These are phyloP conservation scores for Penicilliopsis zonata DNA, from an alignment of 495 filamentous ascomycete genomes.

Conservation along the genomic window DNA sequence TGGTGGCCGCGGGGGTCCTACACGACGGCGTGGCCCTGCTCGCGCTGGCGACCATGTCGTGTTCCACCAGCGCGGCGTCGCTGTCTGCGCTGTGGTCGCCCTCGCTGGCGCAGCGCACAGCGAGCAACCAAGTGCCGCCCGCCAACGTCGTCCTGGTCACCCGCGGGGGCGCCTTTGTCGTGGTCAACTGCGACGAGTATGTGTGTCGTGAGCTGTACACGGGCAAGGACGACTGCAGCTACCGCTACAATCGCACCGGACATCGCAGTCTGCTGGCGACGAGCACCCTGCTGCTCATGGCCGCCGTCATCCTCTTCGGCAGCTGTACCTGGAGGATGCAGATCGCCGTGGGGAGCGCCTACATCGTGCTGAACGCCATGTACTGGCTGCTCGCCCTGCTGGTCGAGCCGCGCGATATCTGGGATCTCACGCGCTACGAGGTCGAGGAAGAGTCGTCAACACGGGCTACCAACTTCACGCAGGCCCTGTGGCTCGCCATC, in stretches of 20 bases:
- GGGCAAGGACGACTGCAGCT: constrained; percentile 42
- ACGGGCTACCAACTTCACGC: constrained; percentile 25
- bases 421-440: constrained; percentile 28
- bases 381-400: constrained; percentile 45
- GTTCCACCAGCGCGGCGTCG: background rate
- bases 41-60: constrained; percentile 1
- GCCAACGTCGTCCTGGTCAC: constrained; percentile 49
- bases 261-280: constrained; percentile 38
- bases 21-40: constrained; percentile 30
- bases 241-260: constrained; percentile 21
- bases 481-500: constrained; percentile 45
- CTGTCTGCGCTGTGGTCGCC: background rate
- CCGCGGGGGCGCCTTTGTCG: constrained; percentile 44
- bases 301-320: constrained; percentile 42
- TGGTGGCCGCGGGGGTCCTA: constrained; percentile 24
- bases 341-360: constrained; percentile 39
- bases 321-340: constrained; percentile 47
- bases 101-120: background rate
- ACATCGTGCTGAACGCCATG: constrained; percentile 42
- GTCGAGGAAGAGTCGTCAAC: constrained; percentile 2
- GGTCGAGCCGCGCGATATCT: constrained; percentile 28
- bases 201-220: constrained; percentile 50
- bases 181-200: constrained; percentile 49
- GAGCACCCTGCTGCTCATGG: constrained; percentile 46
- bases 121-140: constrained; percentile 1